A percentile compares a stretch with the other conserved stretches of the same genome.
phyloP scores from a whole-genome alignment of 2,329 filamentous ascomycete species.

The Aspergillus oerlinghausenensis region DNA sequence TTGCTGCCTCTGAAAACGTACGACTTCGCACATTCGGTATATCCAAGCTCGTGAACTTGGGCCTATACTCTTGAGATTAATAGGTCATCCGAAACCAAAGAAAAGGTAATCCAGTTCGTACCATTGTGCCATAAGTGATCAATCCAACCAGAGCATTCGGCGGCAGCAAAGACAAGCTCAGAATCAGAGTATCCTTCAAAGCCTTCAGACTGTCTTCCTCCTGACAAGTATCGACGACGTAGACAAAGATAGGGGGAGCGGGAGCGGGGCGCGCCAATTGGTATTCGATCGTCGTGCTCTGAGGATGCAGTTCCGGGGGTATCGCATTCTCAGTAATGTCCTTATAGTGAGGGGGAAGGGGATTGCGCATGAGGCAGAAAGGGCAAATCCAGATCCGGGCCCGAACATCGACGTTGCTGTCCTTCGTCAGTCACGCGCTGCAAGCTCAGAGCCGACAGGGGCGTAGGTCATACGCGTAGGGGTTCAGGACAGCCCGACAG shows the following conservation, averaged over 20 bases:
- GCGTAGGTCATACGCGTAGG: slow-evolving; percentile 70
- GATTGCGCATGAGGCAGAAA: slow-evolving; percentile 63
- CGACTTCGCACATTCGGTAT: slow-evolving; percentile 95
- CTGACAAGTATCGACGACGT: slow-evolving; percentile 65
- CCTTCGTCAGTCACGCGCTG: slow-evolving; percentile 20
- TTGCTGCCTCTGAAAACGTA: slow-evolving; percentile 98
- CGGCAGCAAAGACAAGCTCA: slow-evolving; percentile 61
- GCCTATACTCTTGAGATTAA: slow-evolving; percentile 48
- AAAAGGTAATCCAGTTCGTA: slow-evolving; percentile 37
- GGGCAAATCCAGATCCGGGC: slow-evolving; percentile 66
- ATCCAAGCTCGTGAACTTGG: slow-evolving; percentile 96
- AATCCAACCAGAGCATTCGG: slow-evolving; percentile 61
- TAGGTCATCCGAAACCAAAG: slow-evolving; percentile 7
- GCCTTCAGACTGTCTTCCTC: slow-evolving; percentile 65
- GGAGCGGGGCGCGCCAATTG: slow-evolving; percentile 58
- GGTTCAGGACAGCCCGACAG: slow-evolving; percentile 92
- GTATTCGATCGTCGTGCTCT: slow-evolving; percentile 64
- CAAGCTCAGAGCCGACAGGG: background rate
- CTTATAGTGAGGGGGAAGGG: slow-evolving; percentile 63
- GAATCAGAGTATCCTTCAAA: slow-evolving; percentile 62
- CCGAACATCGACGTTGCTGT: slow-evolving; percentile 61
- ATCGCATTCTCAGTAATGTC: slow-evolving; percentile 64
- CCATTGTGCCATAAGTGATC: slow-evolving; percentile 81
- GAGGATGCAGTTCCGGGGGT: slow-evolving; percentile 61
- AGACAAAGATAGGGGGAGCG: slow-evolving; percentile 63